These are phyloP conservation scores for Lipomyces lipofer DNA, from an alignment of 805 yeast species.

Conservation along the genomic window DNA sequence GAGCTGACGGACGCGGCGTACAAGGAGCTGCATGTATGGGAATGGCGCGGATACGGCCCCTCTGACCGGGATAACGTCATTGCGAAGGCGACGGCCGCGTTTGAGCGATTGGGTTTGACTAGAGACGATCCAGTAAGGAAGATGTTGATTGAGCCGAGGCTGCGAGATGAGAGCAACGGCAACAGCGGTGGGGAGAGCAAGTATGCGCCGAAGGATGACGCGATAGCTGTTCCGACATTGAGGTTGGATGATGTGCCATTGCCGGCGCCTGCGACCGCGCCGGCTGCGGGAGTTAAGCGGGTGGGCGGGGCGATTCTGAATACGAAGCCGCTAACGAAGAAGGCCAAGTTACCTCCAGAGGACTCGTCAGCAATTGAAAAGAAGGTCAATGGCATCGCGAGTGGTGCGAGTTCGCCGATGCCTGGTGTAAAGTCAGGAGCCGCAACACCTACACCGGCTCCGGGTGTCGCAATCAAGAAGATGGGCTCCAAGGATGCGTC, in stretches of 20 bases:
- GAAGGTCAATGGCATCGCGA: neutral
- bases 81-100: conserved; percentile 37
- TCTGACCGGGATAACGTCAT: conserved; percentile 38
- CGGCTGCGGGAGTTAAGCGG: conserved; percentile 8
- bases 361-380: neutral
- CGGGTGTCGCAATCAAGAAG: too few species aligned
- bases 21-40: conserved; percentile 42
- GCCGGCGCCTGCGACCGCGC: conserved; percentile 17
- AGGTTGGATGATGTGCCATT: conserved; percentile 17
- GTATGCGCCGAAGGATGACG: too few species aligned
- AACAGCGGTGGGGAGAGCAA: too few species aligned
- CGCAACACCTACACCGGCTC: too few species aligned
- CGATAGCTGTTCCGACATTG: conserved; percentile 15
- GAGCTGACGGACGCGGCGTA: conserved; percentile 36
- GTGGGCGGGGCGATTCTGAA: conserved; percentile 37
- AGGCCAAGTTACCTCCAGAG: conserved; percentile 7
- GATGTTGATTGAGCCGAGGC: conserved; percentile 37
- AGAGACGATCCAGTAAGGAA: conserved; percentile 36
- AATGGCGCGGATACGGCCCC: conserved; percentile 41
- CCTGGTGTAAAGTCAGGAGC: too few species aligned
- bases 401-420: neutral
- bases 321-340: conserved; percentile 29
- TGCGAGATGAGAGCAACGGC: conserved; percentile 17
- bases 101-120: conserved; percentile 35
- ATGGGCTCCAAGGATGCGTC: too few species aligned